Percentiles rank a stretch among this genome's conserved stretches.
Conservation (phyloP, 768 basidiomycete species). For the Royoungia palumana region DNA sequence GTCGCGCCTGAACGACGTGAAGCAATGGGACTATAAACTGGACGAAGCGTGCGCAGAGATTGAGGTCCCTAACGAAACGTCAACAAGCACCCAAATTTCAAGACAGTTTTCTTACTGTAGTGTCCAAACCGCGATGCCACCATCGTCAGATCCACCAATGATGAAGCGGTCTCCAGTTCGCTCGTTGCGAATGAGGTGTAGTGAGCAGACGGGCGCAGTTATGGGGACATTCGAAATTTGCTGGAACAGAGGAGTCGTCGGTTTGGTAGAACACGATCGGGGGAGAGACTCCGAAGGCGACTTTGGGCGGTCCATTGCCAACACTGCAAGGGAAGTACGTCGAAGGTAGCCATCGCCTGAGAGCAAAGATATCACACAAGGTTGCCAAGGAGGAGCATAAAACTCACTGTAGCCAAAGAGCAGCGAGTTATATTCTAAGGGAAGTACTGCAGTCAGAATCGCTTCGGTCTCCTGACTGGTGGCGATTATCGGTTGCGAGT, state of each 20-base stretch:
- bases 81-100: conserved; percentile 1
- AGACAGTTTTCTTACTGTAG: conserved; percentile 44
- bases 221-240: conserved; percentile 47
- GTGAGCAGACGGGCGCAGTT: conserved; percentile 38
- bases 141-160: conserved; percentile 75
- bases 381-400: background rate
- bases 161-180: conserved; percentile 61
- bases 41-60: conserved; percentile 67
- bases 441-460: conserved; percentile 41
- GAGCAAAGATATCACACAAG: background rate
- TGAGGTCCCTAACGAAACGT: conserved; percentile 48
- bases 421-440: conserved; percentile 55
- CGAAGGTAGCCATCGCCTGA: conserved; percentile 54
- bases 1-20: conserved; percentile 51
- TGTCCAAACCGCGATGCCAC: conserved; percentile 73
- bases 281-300: background rate
- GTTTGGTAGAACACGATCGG: conserved; percentile 2
- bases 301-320: conserved; percentile 18
- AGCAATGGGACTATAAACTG: conserved; percentile 66
- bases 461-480: conserved; percentile 4
- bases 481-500: conserved; percentile 7
- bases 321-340: conserved; percentile 41
- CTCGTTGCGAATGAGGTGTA: conserved; percentile 56
- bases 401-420: conserved; percentile 63
- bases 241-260: conserved; percentile 18